Evolutionary conservation across 129 eudicot genomes (phyloP), one percentile per base, ranked within the genome.

Genomic region (Arctium minus): DNA sequence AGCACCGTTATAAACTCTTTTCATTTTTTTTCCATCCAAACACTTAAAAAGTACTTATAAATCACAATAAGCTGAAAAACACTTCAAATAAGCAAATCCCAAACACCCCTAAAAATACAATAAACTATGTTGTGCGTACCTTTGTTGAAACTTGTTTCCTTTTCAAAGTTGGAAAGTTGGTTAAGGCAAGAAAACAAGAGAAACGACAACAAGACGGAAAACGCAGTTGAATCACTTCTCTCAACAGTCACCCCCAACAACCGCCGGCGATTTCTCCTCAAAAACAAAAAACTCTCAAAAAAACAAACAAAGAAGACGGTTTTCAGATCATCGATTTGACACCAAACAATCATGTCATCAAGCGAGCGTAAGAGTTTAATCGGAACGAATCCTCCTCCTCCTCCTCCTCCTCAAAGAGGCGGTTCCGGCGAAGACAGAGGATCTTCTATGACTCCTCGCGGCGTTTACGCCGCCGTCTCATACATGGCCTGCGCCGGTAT

Each of bases 401-500:
- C n/a, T n/a, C n/a, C 92, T 72, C 83, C 89, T 7, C 72, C 37
- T 27, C 76, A 39, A 44, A 60, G 77, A 80, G 84, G 85, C 81
- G 86, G 62, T 56, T 68, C 76, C 53, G 81, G 64, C 72, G 93
- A 91, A 38, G 92, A 91, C 22, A 85, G 82, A 86, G 95, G 95
- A 56, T 90, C 99, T 76, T 85, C 95, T 86, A 96, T 96, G 92
- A 88, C 94, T 3, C 80, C 86, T 60, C 92, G 93, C 30, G 99
- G 99, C 12, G 97, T 91, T 78, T 96, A 86, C 62, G 99, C 99
- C 32, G 99, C 99, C 80, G 42, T 93, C 67, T 96, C 96, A 40
- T 93, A 96, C 87, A 96, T 96, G 99, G 38, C 94, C 72, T 96
- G 98, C 42, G 99, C 99, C 74, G 99, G 99, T 95, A 89, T 9